Evolutionary conservation across 441 rosid genomes (phyloP), one percentile per base, ranked within the genome.

Genomic region (Croton laevigatus): DNA sequence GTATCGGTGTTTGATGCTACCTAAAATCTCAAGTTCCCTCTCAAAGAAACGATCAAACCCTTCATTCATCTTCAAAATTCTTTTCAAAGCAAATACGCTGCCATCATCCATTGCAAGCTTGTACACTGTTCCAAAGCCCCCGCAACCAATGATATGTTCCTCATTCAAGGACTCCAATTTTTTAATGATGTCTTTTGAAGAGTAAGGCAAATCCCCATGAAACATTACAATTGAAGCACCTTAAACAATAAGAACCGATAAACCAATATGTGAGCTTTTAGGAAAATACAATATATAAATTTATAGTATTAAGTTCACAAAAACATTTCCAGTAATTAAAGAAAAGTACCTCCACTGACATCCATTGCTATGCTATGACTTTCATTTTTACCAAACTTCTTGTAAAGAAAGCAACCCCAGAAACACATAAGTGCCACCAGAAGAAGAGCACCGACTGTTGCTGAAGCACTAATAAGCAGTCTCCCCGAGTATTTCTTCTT

Each of bases 341-440:
- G 79, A 76, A 78, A 37, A 71, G 73, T 71, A 88, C 97, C 95
- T 89, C 94, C 98, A 73, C 93, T 88, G 64, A 91, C 94, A 79
- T 86, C 97, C 87, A 83, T 87, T 32, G 98, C 97, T 54, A 93
- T 89, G 77, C 95, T 83, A 81, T 74, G 82, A 70, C 80, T 75
- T 79, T 87, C 99, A 71, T 78, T 89, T 91, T 88, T 95, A 81
- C 96, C 95, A 23, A 95, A 84, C 87, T 91, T 95, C 84, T 93
- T 95, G 78, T 93, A 93, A 17, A 95, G 87, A 84, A 93, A 93
- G 83, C 98, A 95, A 63, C 99, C 99, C 98, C 99, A 95, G 72
- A 93, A 95, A 81, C 99, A 95, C 99, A 95, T 95, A 49, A 95
- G 97, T 51, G 99, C 98, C 76, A 95, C 97, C 79, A 95, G 85